Percentiles rank a stretch among this genome's conserved stretches.
These are phyloP conservation scores for Sporothrix curviconia DNA, from an alignment of 2,329 filamentous ascomycete species.

Conservation along the genomic window DNA sequence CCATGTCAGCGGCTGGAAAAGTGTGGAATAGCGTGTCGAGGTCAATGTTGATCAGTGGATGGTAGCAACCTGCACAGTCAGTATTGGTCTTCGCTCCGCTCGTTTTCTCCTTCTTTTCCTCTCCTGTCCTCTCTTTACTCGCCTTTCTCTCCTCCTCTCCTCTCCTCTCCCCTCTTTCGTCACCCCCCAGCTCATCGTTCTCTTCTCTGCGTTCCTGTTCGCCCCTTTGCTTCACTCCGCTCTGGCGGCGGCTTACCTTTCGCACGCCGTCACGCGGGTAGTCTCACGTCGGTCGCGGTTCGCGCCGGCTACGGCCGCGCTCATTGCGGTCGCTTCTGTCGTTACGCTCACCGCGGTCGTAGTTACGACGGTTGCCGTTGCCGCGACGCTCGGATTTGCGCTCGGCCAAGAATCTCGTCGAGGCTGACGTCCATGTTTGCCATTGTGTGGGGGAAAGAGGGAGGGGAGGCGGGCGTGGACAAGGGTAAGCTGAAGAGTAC, in stretches of 20 bases:
- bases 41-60: background rate
- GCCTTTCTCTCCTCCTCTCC: background rate
- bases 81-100: background rate
- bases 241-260: constrained; percentile 65
- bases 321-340: constrained; percentile 15
- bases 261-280: constrained; percentile 78
- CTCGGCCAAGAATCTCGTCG: constrained; percentile 51
- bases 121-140: constrained; percentile 22
- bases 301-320: constrained; percentile 30
- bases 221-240: background rate
- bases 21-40: background rate
- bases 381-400: constrained; percentile 18
- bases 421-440: constrained; percentile 45
- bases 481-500: background rate
- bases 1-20: constrained; percentile 33
- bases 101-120: background rate
- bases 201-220: background rate
- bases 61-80: background rate
- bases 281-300: constrained; percentile 30
- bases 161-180: constrained; percentile 21
- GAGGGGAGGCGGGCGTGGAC: constrained; percentile 6
- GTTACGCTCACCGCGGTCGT: constrained; percentile 16
- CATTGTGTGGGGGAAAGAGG: background rate
- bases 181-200: background rate
- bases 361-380: background rate